Conservation (phyloP, 441 rosid species). For the Breynia disticha region DNA sequence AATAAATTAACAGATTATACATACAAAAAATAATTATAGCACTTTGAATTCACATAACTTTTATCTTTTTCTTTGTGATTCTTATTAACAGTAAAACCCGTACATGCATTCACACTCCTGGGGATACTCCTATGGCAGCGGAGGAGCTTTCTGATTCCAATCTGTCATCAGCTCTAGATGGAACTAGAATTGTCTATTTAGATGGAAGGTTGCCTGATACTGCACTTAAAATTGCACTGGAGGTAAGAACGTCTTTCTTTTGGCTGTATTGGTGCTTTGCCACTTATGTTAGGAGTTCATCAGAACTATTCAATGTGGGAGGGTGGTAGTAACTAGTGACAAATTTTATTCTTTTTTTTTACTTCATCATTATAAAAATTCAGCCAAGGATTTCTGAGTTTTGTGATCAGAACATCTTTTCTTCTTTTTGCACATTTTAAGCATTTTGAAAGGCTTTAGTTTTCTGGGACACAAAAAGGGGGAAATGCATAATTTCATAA, state of each 20-base stretch:
- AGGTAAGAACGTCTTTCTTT: slow-evolving; percentile 37
- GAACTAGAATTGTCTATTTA: slow-evolving; percentile 53
- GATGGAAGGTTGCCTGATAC: slow-evolving; percentile 70
- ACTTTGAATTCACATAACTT: neutral
- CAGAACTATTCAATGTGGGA: no score
- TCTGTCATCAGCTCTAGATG: slow-evolving; percentile 51
- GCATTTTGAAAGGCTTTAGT: no score
- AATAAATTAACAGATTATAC: no score
- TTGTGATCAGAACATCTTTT: no score
- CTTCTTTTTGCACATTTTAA: no score
- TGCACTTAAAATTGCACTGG: slow-evolving; percentile 61
- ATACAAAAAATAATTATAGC: neutral
- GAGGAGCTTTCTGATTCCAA: slow-evolving; percentile 52
- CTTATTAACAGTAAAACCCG: slow-evolving; percentile 74
- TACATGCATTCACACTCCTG: slow-evolving; percentile 88
- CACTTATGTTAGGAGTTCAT: neutral
- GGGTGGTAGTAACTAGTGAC: no score
- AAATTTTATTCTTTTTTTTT: no score
- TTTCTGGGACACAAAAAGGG: no score
- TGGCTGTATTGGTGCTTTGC: slow-evolving; percentile 2
- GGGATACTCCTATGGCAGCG: slow-evolving; percentile 58
- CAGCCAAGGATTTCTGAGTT: no score
- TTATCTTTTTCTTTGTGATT: neutral
- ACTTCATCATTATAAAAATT: no score
- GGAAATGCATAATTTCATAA: no score